Conservation (phyloP, 768 basidiomycete species). For the Pleurotus ostreatus region DNA sequence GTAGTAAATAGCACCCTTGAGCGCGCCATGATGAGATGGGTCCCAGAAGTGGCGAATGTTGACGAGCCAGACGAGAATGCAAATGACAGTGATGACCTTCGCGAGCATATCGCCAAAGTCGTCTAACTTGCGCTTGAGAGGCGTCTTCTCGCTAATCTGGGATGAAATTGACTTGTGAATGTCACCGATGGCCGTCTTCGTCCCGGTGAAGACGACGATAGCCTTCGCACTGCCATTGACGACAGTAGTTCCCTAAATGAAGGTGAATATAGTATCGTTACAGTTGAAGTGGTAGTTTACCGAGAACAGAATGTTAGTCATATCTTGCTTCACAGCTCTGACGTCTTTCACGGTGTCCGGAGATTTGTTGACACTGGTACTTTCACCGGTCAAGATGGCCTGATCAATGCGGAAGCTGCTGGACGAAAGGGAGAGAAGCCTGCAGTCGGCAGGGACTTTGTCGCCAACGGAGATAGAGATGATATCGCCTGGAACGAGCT, state of each 20-base stretch:
- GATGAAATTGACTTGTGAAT: constrained; percentile 95
- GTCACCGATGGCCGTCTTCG: constrained; percentile 89
- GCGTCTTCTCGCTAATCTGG: constrained; percentile 94
- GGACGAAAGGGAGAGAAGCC: constrained; percentile 84
- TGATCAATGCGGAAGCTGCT: constrained; percentile 95
- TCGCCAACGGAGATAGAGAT: constrained; percentile 90
- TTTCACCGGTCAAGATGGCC: constrained; percentile 95
- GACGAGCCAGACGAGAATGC: constrained; percentile 96
- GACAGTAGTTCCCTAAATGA: constrained; percentile 82
- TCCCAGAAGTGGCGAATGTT: constrained; percentile 97
- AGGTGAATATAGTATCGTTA: no score
- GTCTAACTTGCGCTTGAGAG: constrained; percentile 94
- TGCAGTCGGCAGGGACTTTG: constrained; percentile 92
- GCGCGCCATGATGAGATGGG: constrained; percentile 82
- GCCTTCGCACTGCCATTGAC: constrained; percentile 91
- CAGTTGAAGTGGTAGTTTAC: constrained; percentile 35
- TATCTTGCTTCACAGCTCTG: constrained; percentile 94
- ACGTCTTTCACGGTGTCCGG: constrained; percentile 62
- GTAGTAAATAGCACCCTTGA: constrained; percentile 97
- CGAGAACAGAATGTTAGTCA: constrained; percentile 95
- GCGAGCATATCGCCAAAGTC: constrained; percentile 98
- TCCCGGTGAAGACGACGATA: constrained; percentile 83
- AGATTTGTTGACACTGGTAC: constrained; percentile 82
- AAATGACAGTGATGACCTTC: constrained; percentile 96
- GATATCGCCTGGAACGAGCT: constrained; percentile 94